A percentile compares a stretch with the other conserved stretches of the same genome.
phyloP scores from a whole-genome alignment of 768 basidiomycete species.

The Cyclocybe aegerita region DNA sequence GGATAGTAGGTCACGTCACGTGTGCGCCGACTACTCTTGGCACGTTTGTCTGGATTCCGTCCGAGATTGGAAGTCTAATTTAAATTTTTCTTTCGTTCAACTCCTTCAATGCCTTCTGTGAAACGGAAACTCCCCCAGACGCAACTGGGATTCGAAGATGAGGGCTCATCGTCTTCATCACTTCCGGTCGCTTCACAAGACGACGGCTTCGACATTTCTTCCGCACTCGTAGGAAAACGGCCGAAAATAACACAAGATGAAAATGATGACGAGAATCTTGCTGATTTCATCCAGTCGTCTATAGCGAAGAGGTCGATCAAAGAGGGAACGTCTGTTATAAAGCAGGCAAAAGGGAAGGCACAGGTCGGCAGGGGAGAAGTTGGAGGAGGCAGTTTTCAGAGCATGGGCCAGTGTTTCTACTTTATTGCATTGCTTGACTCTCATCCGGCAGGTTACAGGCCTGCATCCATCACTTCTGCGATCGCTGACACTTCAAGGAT shows the following conservation, averaged over 20 bases:
- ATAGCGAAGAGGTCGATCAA: constrained; percentile 74
- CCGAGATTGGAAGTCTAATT: too few relatives aligned
- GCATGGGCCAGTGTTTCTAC: constrained; percentile 72
- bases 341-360: constrained; percentile 71
- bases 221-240: constrained; percentile 53
- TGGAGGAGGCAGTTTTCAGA: constrained; percentile 94
- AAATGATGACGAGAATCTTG: constrained; percentile 61
- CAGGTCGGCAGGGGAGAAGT: constrained; percentile 74
- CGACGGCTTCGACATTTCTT: constrained; percentile 61
- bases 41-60: background rate
- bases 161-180: constrained; percentile 8
- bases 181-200: constrained; percentile 18
- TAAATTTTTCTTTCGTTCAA: background rate
- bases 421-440: background rate
- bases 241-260: constrained; percentile 30
- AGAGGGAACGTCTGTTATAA: constrained; percentile 72
- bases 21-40: too few relatives aligned
- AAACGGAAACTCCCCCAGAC: constrained; percentile 16
- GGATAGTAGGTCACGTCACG: too few relatives aligned
- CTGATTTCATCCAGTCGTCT: constrained; percentile 64
- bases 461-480: constrained; percentile 82
- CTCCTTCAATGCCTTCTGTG: constrained; percentile 9
- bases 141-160: constrained; percentile 1
- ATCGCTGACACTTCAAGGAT: constrained; percentile 88
- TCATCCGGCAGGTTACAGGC: constrained; percentile 41